Evolutionary conservation across 371 early-diverging fungal species (phyloP), one percentile per base, ranked within the genome.

Genomic region (Actinomortierella ambigua): DNA sequence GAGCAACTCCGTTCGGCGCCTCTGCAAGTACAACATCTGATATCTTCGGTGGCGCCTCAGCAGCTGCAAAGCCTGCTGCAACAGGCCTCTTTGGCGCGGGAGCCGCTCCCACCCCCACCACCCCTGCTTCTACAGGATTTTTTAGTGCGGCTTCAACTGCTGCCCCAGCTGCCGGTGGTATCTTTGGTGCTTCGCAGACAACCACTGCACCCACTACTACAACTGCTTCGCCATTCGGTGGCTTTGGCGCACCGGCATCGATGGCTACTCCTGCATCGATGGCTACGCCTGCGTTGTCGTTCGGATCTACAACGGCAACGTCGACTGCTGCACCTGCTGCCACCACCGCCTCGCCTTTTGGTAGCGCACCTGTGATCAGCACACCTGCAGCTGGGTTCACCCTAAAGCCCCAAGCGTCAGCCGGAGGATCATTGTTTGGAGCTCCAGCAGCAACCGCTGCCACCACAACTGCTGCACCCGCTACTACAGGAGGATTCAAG

Each of bases 131-230:
- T n/a, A n/a, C n/a, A n/a, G n/a, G n/a, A n/a, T 14, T 22, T 13
- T 59, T 59, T 48, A 64, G 76, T 50, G 55, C 50, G 17, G 14
- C 61, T 18, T 53, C 63, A 13, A 61, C 61, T 1, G 59, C 65
- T 43, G 56, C 63, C 20, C 57, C 70, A 24, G 29, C 58, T 24
- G 29, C 34, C 28, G 29, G 26, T 23, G 23, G 23, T 17, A 15
- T 44, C 11, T 41, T 41, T 29, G 44, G 44, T 34, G 60, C 53
- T 15, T 27, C 53, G 14, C 27, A 53, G 28, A 20, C 59, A n/a
- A 42, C 58, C 22, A 18, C 39, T 13, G 23, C 24, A 17, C 42
- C 58, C 20, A 2, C 58, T 1, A 26, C 57, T 6, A 23, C 48
- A 24, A 5, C 48, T n/a, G 20, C 27, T 34, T 49, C 48, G 28